Base-by-base conservation (phyloP, 1,284 basidiomycete genomes). In the Austropuccinia psidii region DNA sequence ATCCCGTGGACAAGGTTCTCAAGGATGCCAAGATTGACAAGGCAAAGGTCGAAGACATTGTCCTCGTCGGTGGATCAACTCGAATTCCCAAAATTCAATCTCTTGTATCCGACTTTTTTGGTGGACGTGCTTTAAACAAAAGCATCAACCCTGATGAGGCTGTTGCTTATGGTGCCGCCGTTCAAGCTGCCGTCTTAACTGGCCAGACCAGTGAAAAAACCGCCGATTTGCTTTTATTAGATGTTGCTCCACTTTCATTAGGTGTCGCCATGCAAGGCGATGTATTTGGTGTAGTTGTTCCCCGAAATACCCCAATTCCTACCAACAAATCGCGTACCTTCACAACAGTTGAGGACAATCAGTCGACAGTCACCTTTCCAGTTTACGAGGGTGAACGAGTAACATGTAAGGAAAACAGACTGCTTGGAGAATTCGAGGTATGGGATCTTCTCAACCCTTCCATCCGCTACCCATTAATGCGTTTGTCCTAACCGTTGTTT, bases 81-180 rank as follows among this genome's bases (percentile, higher is more conserved):
- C 95, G 96, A 88, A 99, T 99, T 82, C 95, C 95, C 80, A 98
- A 98, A 86, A 91, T 99, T 79, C 95, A 98, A 84, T 87, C 92
- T 35, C 89, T 98, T 76, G 93, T 99, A 75, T 98, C 94, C 76
- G 95, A 98, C 82, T 93, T 89, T 87, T 99, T 98, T 83, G 90
- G 90, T 83, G 93, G 93, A 76, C 93, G 93, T 80, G 90, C 95
- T 83, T 85, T 96, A 81, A 98, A 98, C 90, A 98, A 98, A 88
- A 93, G 91, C 67, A 83, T 83, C 80, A 83, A 83, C 82, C 82
- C 83, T 75, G 82, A 83, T 76, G 82, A 83, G 80, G 82, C 83
- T 76, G 82, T 83, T 70, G 82, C 83, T 60, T 79, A 80, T 82
- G 93, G 93, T 86, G 93, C 93, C 79, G 93, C 94, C 80, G 93